A percentile compares a stretch with the other conserved stretches of the same genome.
These are phyloP conservation scores for Penicillium pulvis DNA, from an alignment of 495 filamentous ascomycete genomes.

Conservation along the genomic window DNA sequence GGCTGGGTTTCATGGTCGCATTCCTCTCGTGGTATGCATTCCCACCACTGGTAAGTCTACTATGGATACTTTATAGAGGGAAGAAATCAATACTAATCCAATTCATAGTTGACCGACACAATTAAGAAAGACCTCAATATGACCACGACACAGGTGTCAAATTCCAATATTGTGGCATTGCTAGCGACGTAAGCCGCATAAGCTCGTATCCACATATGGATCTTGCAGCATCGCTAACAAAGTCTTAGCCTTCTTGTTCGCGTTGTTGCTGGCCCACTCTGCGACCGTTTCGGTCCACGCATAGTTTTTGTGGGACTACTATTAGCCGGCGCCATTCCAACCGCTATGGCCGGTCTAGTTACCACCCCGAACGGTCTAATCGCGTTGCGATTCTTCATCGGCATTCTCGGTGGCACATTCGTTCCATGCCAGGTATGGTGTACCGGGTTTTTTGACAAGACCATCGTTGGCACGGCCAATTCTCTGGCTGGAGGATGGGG, in stretches of 20 bases:
- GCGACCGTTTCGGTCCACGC: constrained; percentile 83
- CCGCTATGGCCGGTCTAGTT: constrained; percentile 79
- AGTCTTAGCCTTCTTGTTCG: constrained; percentile 71
- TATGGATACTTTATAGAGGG: no score
- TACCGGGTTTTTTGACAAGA: constrained; percentile 95
- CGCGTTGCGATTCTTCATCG: constrained; percentile 85
- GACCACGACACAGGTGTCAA: constrained; percentile 71
- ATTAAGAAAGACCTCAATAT: constrained; percentile 79
- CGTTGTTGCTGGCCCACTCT: constrained; percentile 78
- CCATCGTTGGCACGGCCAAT: constrained; percentile 89
- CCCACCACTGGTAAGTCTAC: constrained; percentile 69
- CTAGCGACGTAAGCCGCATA: constrained; percentile 66
- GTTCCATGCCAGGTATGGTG: constrained; percentile 97
- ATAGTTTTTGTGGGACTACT: constrained; percentile 76
- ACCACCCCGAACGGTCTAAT: constrained; percentile 70
- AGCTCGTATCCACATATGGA: not conserved
- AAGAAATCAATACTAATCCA: not conserved
- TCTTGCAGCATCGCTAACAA: constrained; percentile 12
- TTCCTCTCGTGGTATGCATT: constrained; percentile 91
- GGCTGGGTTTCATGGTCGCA: constrained; percentile 93
- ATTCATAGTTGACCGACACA: constrained; percentile 64
- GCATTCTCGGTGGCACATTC: constrained; percentile 87
- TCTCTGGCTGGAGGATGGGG: constrained; percentile 83
- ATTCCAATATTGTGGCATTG: constrained; percentile 90
- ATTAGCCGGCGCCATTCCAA: constrained; percentile 76